Percentiles rank a stretch among this genome's conserved stretches.
Conservation (phyloP, 306 rosid species). For the Vigna trinervia region DNA sequence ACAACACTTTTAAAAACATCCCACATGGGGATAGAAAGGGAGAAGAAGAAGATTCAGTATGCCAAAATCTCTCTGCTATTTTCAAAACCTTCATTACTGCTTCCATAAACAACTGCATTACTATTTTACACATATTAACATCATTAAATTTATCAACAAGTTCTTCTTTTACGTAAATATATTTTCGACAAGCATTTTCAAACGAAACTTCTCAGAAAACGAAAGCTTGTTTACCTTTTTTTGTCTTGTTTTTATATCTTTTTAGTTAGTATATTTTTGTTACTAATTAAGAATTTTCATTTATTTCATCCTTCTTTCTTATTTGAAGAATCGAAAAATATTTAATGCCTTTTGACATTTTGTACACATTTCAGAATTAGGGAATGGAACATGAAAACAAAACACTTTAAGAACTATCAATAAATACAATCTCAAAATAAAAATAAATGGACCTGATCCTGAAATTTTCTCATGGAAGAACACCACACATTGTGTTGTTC, state of each 20-base stretch:
- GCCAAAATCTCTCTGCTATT: no score
- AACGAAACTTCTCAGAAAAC: not conserved
- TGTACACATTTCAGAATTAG: not conserved
- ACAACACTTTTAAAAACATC: constrained; percentile 54
- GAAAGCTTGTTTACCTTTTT: not conserved
- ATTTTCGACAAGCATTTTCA: not conserved
- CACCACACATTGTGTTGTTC: not conserved
- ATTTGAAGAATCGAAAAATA: no score
- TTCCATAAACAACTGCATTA: not conserved
- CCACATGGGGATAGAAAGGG: constrained; percentile 45
- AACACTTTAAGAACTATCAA: not conserved
- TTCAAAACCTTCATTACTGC: constrained; percentile 20
- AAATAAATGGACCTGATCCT: constrained; percentile 4
- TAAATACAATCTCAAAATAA: not conserved
- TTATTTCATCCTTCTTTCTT: no score
- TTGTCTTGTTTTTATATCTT: no score
- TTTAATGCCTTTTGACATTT: no score
- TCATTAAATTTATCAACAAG: no score
- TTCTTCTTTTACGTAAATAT: not conserved
- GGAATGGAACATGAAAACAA: not conserved
- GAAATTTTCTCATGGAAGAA: not conserved
- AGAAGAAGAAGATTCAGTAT: not conserved
- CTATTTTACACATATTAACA: not conserved
- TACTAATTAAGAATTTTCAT: no score
- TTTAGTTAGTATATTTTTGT: not conserved